Conservation (phyloP, 225 moss, liverwort and hornwort species). For the Physcomitrellopsis africana region DNA sequence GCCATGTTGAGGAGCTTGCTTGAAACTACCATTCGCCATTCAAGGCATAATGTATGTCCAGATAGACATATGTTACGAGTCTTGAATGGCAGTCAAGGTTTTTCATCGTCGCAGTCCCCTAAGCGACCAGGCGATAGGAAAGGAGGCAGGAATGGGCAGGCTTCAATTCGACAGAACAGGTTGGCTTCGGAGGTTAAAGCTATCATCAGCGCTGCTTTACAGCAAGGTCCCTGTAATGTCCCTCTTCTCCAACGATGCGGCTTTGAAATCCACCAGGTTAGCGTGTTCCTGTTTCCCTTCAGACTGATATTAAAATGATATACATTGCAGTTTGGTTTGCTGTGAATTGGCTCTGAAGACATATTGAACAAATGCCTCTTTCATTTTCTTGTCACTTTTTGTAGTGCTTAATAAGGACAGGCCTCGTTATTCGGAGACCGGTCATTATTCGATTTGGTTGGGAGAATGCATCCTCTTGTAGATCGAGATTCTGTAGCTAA, state of each 20-base stretch:
- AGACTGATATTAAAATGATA: neutral
- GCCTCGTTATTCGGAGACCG: neutral
- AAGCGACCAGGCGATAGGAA: conserved; percentile 18
- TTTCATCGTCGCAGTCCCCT: conserved; percentile 29
- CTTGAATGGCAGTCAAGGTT: conserved; percentile 15
- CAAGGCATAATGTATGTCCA: neutral
- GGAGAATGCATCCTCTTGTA: too few species aligned
- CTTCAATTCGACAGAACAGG: conserved; percentile 70
- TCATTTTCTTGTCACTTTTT: neutral
- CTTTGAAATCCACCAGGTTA: conserved; percentile 69
- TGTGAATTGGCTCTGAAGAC: neutral
- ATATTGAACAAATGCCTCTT: neutral
- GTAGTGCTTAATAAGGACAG: neutral
- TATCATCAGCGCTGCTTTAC: conserved; percentile 64
- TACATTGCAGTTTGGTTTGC: neutral
- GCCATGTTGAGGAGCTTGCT: conserved; percentile 44
- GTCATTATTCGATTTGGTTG: too few species aligned
- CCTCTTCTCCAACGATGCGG: conserved; percentile 70
- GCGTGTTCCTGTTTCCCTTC: neutral
- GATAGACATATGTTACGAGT: conserved; percentile 24
- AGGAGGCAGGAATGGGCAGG: conserved; percentile 33
- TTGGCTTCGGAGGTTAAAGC: conserved; percentile 76
- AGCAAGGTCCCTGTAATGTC: conserved; percentile 63
- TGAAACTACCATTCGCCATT: conserved; percentile 21
- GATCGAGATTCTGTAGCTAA: too few species aligned